Conservation (phyloP, 2,329 filamentous ascomycete genomes). For the Karstenula rhodostoma region DNA sequence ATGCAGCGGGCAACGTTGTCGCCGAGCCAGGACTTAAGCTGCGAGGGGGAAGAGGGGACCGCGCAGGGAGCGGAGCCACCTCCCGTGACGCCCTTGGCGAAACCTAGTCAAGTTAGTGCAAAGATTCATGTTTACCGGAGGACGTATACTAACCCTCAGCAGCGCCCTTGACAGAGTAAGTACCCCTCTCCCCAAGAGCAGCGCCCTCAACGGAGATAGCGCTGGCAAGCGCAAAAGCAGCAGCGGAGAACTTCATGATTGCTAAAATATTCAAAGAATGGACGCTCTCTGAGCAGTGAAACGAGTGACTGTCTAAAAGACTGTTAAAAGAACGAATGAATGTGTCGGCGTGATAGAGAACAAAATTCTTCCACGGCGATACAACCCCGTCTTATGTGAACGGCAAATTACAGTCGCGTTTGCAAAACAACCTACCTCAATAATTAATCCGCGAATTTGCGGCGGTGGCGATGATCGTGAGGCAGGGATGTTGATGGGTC, state of each 20-base stretch:
- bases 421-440: not conserved
- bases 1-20: slow-evolving; percentile 65
- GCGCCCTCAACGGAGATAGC: slow-evolving; percentile 27
- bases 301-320: not conserved
- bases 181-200: slow-evolving; percentile 26
- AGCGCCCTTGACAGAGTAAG: slow-evolving; percentile 42
- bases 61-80: slow-evolving; percentile 64
- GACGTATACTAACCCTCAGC: slow-evolving; percentile 48
- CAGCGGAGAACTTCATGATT: slow-evolving; percentile 32
- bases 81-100: slow-evolving; percentile 65
- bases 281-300: slow-evolving; percentile 11
- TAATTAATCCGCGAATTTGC: slow-evolving; percentile 12
- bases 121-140: not conserved
- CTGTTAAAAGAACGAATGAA: slow-evolving; percentile 9
- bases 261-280: slow-evolving; percentile 9
- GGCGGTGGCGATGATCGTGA: slow-evolving; percentile 11
- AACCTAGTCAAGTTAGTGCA: slow-evolving; percentile 26
- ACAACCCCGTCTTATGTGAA: slow-evolving; percentile 6
- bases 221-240: slow-evolving; percentile 26
- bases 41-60: slow-evolving; percentile 61
- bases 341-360: not conserved
- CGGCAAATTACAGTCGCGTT: slow-evolving; percentile 9
- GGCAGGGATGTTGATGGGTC: not conserved
- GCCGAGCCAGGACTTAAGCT: slow-evolving; percentile 68
- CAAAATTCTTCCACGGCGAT: not conserved